Percentiles rank a stretch among this genome's conserved stretches.
Evolutionary conservation across 75 land plant species (phyloP).

Genomic region (Cryptomeria japonica): DNA sequence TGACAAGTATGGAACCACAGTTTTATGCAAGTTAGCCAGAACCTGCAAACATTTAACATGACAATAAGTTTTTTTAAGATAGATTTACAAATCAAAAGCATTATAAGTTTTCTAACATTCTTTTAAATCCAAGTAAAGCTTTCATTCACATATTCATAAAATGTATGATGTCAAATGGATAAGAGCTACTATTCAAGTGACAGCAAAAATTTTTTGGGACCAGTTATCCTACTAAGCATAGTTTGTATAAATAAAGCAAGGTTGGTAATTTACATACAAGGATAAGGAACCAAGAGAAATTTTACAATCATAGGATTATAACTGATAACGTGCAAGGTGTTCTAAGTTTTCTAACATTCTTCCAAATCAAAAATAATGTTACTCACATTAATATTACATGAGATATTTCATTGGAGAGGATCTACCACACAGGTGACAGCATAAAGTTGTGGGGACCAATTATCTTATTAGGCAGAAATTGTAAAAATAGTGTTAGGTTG

Average conservation of each 20-base stretch:
- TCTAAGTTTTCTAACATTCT: neutral
- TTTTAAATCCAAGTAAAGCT: neutral
- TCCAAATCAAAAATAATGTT: neutral
- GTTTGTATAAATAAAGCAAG: neutral
- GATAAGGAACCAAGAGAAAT: neutral
- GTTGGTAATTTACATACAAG: neutral
- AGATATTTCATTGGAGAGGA: neutral
- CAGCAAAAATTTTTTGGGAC: neutral
- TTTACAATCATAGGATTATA: neutral
- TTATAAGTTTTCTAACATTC: neutral
- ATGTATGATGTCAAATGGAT: neutral
- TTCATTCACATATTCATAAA: neutral
- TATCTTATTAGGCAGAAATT: neutral
- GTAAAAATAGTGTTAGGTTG: neutral
- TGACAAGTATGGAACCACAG: conserved; percentile 76
- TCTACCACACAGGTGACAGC: neutral
- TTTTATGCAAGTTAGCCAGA: conserved; percentile 71
- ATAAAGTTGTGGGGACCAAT: neutral
- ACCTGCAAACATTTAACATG: conserved; percentile 48
- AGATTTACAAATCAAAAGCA: neutral
- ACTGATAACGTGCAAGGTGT: neutral
- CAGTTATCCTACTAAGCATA: neutral
- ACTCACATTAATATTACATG: neutral
- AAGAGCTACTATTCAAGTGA: neutral
- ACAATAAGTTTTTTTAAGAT: neutral